Conservation (phyloP, 1,284 basidiomycete genomes). For the Cryptococcus sp. region DNA sequence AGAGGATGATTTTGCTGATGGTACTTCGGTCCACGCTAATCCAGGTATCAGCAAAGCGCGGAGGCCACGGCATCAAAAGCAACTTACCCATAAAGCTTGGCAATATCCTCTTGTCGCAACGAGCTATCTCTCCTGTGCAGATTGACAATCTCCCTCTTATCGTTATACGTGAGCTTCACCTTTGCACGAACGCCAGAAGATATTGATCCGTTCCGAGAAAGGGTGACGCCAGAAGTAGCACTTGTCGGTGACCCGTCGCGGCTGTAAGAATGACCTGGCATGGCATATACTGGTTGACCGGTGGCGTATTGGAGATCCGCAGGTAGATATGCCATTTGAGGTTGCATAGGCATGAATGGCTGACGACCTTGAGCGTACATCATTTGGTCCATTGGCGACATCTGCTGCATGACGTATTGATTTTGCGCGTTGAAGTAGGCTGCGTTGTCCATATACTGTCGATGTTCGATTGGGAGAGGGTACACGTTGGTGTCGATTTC, state of each 20-base stretch:
- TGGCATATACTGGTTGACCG: conserved; percentile 10
- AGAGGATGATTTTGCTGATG: conserved; percentile 57
- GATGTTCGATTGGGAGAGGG: conserved; percentile 17
- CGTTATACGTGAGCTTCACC: conserved; percentile 52
- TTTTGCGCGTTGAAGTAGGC: conserved; percentile 14
- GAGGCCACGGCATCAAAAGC: not conserved
- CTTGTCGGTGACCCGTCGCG: conserved; percentile 29
- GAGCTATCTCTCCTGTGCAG: conserved; percentile 47
- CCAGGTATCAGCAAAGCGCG: not conserved
- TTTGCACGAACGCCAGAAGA: conserved; percentile 36
- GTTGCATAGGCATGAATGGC: conserved; percentile 8
- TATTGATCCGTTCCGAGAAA: conserved; percentile 26
- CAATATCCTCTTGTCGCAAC: conserved; percentile 54
- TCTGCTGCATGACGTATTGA: conserved; percentile 6
- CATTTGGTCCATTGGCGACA: conserved; percentile 12
- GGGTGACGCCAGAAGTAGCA: conserved; percentile 24
- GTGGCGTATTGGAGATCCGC: conserved; percentile 10
- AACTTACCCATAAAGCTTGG: conserved; percentile 49
- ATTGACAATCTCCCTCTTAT: conserved; percentile 54
- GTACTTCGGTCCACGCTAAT: conserved; percentile 57
- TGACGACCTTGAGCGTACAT: conserved; percentile 13
- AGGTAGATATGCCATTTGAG: conserved; percentile 8
- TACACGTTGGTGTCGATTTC: conserved; percentile 6
- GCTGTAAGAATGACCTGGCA: conserved; percentile 24
- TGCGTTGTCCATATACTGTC: conserved; percentile 15